A percentile compares a stretch with the other conserved stretches of the same genome.
phyloP scores from a whole-genome alignment of 2,329 filamentous ascomycete species.

The Alternaria gansuensis region DNA sequence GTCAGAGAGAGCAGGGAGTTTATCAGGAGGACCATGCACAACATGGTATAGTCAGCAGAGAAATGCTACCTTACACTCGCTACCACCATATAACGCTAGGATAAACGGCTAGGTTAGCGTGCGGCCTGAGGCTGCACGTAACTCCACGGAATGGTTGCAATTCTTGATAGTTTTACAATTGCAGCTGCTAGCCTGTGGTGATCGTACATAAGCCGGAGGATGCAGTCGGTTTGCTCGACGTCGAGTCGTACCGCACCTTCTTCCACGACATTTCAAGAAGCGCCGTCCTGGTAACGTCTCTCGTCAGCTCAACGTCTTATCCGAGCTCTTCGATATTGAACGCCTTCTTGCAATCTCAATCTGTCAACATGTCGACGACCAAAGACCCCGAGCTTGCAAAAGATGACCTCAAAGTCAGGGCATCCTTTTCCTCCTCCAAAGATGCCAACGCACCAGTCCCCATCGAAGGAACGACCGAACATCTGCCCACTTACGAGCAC shows the following conservation, averaged over 20 bases:
- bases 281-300: background rate
- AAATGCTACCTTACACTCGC: conserved; percentile 27
- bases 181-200: background rate
- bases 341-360: background rate
- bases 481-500: conserved; percentile 49
- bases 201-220: conserved; percentile 20
- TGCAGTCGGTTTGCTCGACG: background rate
- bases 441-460: conserved; percentile 33
- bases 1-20: conserved; percentile 14
- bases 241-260: conserved; percentile 5
- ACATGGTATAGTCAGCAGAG: conserved; percentile 17
- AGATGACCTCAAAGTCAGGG: conserved; percentile 39
- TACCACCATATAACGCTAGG: conserved; percentile 10
- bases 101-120: conserved; percentile 8
- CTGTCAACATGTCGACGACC: conserved; percentile 34
- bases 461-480: conserved; percentile 43
- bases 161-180: conserved; percentile 11
- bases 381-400: conserved; percentile 45
- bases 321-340: background rate
- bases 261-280: background rate
- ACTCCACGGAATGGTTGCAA: conserved; percentile 26
- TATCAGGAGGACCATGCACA: conserved; percentile 10
- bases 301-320: background rate
- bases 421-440: conserved; percentile 41
- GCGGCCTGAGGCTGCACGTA: conserved; percentile 21